A percentile compares a stretch with the other conserved stretches of the same genome.
These are phyloP conservation scores for Paecilomyces niveus DNA, from an alignment of 2,329 filamentous ascomycete species.

Conservation along the genomic window DNA sequence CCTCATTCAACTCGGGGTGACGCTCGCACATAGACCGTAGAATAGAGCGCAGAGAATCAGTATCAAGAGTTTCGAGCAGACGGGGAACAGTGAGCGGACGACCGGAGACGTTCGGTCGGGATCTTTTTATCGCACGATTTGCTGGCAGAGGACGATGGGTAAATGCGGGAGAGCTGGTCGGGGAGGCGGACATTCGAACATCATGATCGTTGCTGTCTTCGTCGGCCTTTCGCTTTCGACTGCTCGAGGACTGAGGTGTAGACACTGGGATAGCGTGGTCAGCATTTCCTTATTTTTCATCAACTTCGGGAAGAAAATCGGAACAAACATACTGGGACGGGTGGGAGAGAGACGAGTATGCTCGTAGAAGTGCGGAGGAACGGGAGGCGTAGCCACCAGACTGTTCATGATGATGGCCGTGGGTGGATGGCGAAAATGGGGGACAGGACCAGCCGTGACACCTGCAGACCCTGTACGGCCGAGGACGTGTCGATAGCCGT, in stretches of 20 bases:
- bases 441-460: constrained; percentile 1
- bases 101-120: constrained; percentile 62
- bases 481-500: constrained; percentile 11
- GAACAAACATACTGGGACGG: constrained; percentile 46
- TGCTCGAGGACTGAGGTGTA: constrained; percentile 34
- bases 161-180: constrained; percentile 71
- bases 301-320: constrained; percentile 6
- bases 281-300: not conserved
- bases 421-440: constrained; percentile 18
- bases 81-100: constrained; percentile 61
- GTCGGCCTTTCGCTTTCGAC: constrained; percentile 82
- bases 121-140: constrained; percentile 60
- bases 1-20: constrained; percentile 76
- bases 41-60: constrained; percentile 72
- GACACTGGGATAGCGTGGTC: constrained; percentile 19
- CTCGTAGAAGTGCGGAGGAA: constrained; percentile 58
- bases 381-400: constrained; percentile 50
- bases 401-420: constrained; percentile 51
- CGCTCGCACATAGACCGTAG: constrained; percentile 88
- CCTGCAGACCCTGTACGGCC: constrained; percentile 6
- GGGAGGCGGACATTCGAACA: constrained; percentile 88
- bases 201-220: constrained; percentile 56
- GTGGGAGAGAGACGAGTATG: constrained; percentile 54
- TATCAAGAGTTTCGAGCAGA: constrained; percentile 89
- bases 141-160: constrained; percentile 61